Conservation (phyloP, 2,329 filamentous ascomycete genomes). For the Geosmithia putterillii region DNA sequence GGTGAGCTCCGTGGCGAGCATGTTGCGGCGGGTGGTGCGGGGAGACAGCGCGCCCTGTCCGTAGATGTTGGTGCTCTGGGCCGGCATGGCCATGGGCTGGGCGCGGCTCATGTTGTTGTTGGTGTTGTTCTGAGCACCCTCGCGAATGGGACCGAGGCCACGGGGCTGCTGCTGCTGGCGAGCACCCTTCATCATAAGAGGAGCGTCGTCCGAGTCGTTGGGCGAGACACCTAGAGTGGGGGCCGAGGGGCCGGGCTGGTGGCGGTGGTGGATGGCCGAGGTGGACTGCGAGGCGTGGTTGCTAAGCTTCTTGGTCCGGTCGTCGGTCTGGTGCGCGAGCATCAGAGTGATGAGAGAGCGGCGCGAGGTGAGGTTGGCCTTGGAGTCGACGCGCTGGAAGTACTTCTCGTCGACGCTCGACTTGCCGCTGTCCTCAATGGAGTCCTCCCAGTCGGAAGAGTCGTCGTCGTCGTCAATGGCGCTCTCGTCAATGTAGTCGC, state of each 20-base stretch:
- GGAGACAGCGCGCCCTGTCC: conserved; percentile 76
- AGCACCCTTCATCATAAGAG: conserved; percentile 51
- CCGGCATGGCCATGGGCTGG: conserved; percentile 68
- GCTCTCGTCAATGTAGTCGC: conserved; percentile 67
- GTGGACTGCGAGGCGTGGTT: conserved; percentile 56
- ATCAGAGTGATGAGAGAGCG: conserved; percentile 83
- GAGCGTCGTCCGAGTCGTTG: conserved; percentile 49
- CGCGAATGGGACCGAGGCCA: conserved; percentile 41
- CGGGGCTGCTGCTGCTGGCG: conserved; percentile 22
- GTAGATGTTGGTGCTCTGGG: conserved; percentile 47
- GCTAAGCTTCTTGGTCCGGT: conserved; percentile 57
- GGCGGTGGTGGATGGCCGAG: conserved; percentile 53
- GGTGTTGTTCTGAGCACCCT: no score
- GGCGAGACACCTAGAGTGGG: conserved; percentile 35
- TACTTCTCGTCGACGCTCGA: conserved; percentile 72
- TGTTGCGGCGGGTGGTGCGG: conserved; percentile 82
- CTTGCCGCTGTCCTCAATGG: conserved; percentile 68
- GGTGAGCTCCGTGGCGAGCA: conserved; percentile 89
- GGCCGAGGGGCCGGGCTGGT: conserved; percentile 31
- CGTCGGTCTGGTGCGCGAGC: conserved; percentile 56
- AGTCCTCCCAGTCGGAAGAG: conserved; percentile 49
- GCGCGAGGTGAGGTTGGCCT: conserved; percentile 70
- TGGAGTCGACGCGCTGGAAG: conserved; percentile 87
- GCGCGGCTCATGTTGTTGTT: conserved; percentile 52
- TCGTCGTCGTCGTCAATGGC: conserved; percentile 67